These are phyloP conservation scores for Micractinium sp. DNA, from an alignment of 139 green algal species.

Conservation along the genomic window DNA sequence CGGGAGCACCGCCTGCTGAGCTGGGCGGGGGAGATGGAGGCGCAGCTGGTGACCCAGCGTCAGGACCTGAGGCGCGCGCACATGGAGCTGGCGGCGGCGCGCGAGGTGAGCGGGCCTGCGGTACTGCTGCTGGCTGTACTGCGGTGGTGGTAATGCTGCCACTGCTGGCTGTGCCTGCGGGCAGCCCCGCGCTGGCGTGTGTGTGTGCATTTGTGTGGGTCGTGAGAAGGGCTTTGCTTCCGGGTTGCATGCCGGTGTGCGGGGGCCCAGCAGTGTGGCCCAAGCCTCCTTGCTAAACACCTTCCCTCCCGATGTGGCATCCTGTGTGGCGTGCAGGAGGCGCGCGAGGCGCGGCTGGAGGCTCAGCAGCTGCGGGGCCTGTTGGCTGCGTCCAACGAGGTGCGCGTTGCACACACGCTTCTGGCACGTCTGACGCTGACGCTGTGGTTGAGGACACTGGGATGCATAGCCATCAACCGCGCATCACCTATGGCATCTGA, in stretches of 20 bases:
- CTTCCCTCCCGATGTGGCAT: not conserved
- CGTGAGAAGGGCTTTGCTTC: too few relatives aligned
- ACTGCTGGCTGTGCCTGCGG: not conserved
- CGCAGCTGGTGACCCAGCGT: constrained; percentile 46
- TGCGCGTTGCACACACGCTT: not conserved
- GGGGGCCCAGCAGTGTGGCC: not conserved
- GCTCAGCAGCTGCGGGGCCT: not conserved
- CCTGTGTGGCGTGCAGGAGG: constrained; percentile 23
- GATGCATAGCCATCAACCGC: too few relatives aligned
- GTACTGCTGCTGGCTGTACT: not conserved
- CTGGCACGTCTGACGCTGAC: too few relatives aligned
- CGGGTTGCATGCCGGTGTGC: not conserved
- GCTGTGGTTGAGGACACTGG: too few relatives aligned
- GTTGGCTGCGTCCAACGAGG: constrained; percentile 4
- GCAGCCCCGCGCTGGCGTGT: not conserved
- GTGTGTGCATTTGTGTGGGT: not conserved
- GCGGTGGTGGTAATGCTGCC: too few relatives aligned
- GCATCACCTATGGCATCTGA: too few relatives aligned
- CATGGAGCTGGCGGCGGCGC: constrained; percentile 58
- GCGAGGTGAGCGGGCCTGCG: constrained; percentile 43
- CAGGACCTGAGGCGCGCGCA: constrained; percentile 51
- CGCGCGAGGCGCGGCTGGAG: not conserved
- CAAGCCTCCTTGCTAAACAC: not conserved
- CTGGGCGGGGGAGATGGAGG: constrained; percentile 61
- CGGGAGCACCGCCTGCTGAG: constrained; percentile 53